Base-by-base conservation (phyloP, 805 yeast species). In the Lipomyces yamadae region DNA sequence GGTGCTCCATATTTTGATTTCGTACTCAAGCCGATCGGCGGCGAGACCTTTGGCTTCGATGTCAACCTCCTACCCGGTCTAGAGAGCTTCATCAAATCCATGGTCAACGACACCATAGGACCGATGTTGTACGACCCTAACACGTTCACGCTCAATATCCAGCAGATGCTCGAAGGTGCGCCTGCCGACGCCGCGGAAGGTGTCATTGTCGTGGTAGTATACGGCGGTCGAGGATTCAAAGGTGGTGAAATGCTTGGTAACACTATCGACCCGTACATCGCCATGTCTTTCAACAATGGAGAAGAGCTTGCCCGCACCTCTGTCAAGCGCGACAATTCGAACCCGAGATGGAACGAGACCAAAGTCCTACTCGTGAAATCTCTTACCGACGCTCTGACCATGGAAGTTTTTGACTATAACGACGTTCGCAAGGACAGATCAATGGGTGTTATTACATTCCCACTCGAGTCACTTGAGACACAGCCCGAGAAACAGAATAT, bases 1-100 rank as follows among this genome's bases (percentile, higher is more conserved):
- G 94, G 91, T 66, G 88, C 95, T 48, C 98, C 98, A 7, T 84
- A 88, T 71, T 86, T 94, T 77, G 99, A 96, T 78, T 95, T 93
- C 76, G 85, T 86, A 63, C 84, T 91, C 56, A 88, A 84, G 71
- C 84, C 89, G n/a, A 82, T 90, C 61, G 97, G 98, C 68, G 93
- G 93, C 72, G 82, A 91, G 37, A 81, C 89, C 24, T 89, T 94
- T 78, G 90, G 93, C 67, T 89, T 96, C 88, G 99, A 95, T 78
- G 78, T 92, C 34, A 86, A 93, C 74, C 81, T 89, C 60, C 78
- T 95, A 62, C 99, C 99, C 13, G 99, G 99, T 56, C 80, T 95
- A 61, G 86, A 85, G 72, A 86, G 91, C 61, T 85, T 92, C 74
- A 88, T 94, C 74, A 89, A 90, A 76, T 92, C 89, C 74, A 88